Base-by-base conservation (phyloP, 2,329 filamentous ascomycete genomes). In the Alternaria hordeiaustralica region DNA sequence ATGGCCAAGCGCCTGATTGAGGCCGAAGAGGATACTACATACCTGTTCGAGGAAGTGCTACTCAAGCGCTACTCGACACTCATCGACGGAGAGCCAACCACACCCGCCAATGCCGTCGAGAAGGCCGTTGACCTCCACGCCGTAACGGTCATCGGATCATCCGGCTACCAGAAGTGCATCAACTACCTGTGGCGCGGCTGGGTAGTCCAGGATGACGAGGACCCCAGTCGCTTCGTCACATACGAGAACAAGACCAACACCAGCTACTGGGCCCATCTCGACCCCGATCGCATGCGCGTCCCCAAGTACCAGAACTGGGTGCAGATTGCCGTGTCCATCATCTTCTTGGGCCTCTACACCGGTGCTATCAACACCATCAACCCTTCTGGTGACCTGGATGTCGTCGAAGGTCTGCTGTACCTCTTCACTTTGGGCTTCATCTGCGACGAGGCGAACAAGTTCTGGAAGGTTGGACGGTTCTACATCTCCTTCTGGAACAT, bases 401-500 rank as follows among this genome's bases (percentile, higher is more conserved):
- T 90, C 10, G 90, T 95, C 8, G 96, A 99, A 78, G 87, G 90
- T 0, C 82, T 96, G 15, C 86, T 99, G 11, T 99, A 99, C 75
- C 77, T 95, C 67, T 97, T 99, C 83, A 98, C 96, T 0, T 79
- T 95, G 5, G 94, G 93, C 21, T 99, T 96, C 79, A 87, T 97
- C 30, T 94, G 90, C 72, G 95, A 99, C 76, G 96, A 98, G 77
- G 70, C 90, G 1, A 84, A 89, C 76, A 99, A 99, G 80, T 88
- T 97, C 71, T 97, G 93, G 88, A 99, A 99, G 79, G 92, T 97
- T 13, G 96, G 96, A 10, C 88, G 92, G 65, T 92, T 91, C 73
- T 98, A 98, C 75, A 86, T 99, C 59, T 91, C 93, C 20, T 99
- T 99, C 79, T 98, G 96, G 96, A 97, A 97, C 74, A 92, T 92